phyloP scores from a whole-genome alignment of 345 rosid species.

The Salix udensis region DNA sequence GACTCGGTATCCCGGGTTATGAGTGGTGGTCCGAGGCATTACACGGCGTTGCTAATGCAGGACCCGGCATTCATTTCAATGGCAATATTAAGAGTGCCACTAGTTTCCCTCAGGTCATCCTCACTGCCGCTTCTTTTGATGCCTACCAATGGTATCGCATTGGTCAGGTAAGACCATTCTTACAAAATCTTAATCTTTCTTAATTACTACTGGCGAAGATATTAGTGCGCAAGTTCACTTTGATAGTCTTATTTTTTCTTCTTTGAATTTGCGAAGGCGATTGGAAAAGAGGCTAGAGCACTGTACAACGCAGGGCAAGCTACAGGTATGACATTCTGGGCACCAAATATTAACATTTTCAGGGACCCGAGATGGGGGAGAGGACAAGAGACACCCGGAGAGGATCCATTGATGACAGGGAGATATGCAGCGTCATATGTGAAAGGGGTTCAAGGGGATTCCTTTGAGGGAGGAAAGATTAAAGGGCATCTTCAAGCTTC shows the following conservation, averaged over 20 bases:
- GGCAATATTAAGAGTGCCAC: constrained; percentile 62
- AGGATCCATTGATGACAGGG: constrained; percentile 26
- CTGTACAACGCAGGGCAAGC: constrained; percentile 31
- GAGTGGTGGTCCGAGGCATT: constrained; percentile 97
- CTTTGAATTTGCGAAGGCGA: constrained; percentile 7
- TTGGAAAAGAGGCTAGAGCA: constrained; percentile 31
- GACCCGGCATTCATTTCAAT: constrained; percentile 64
- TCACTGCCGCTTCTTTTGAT: constrained; percentile 76
- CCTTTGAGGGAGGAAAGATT: constrained; percentile 27
- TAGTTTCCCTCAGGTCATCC: constrained; percentile 87
- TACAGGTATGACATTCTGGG: constrained; percentile 32
- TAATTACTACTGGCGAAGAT: neutral
- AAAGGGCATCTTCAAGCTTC: constrained; percentile 32
- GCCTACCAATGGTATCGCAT: constrained; percentile 73
- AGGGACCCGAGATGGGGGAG: constrained; percentile 39
- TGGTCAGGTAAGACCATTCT: constrained; percentile 45
- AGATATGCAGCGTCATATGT: constrained; percentile 30
- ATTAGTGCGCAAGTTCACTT: neutral
- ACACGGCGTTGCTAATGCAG: constrained; percentile 65
- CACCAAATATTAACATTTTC: constrained; percentile 30
- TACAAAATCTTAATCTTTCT: neutral
- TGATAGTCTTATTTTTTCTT: neutral
- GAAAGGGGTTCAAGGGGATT: constrained; percentile 31
- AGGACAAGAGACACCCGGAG: constrained; percentile 34
- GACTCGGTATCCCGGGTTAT: constrained; percentile 72